Conservation (phyloP, 169 alveolate genomes). For the Plasmodium gallinaceum region DNA sequence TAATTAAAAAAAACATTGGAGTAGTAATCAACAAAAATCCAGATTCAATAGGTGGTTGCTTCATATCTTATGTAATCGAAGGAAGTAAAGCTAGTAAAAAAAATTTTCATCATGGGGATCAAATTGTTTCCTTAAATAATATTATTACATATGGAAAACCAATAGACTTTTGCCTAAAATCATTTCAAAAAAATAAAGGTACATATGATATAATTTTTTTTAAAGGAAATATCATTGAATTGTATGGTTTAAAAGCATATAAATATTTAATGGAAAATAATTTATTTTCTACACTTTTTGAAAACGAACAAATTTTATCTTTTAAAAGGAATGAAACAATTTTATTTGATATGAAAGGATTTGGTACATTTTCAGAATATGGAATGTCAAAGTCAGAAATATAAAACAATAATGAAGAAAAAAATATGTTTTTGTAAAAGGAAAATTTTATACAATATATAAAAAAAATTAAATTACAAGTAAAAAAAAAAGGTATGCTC, state of each 20-base stretch:
- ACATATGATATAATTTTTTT: slow-evolving; percentile 69
- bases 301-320: slow-evolving; percentile 60
- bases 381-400: slow-evolving; percentile 44
- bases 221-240: slow-evolving; percentile 72
- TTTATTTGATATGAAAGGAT: slow-evolving; percentile 68
- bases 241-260: slow-evolving; percentile 69
- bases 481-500: no score
- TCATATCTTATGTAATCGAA: slow-evolving; percentile 66
- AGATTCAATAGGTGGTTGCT: slow-evolving; percentile 71
- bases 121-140: slow-evolving; percentile 70
- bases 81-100: slow-evolving; percentile 76
- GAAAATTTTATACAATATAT: no score
- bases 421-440: no score
- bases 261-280: slow-evolving; percentile 42
- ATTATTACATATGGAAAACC: slow-evolving; percentile 68
- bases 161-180: slow-evolving; percentile 55
- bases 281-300: slow-evolving; percentile 61
- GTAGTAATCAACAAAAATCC: slow-evolving; percentile 69
- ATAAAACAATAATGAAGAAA: no score
- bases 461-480: no score
- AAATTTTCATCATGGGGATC: slow-evolving; percentile 74
- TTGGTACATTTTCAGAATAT: slow-evolving; percentile 73
- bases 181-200: slow-evolving; percentile 73
- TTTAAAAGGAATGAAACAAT: slow-evolving; percentile 57
- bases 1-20: slow-evolving; percentile 69